Base-by-base conservation (phyloP, 148 eudicot genomes). In the Rhododendron vialii region DNA sequence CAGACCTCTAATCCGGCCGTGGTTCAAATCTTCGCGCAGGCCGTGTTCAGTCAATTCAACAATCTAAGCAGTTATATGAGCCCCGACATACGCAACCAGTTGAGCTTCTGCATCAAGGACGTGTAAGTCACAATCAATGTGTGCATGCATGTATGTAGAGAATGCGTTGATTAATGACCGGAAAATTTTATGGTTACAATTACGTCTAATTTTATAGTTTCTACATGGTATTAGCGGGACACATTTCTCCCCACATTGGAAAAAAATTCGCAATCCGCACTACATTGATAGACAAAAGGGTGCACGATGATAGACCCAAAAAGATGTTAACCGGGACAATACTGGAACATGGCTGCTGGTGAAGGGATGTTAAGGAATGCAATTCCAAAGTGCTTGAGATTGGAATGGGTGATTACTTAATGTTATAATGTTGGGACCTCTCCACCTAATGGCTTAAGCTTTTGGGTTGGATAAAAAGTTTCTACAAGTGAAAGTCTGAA, bases 21-120 rank as follows among this genome's bases (percentile, higher is more conserved):
- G 24, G 41, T 87, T 78, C 83, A 92, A 41, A 80, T 90, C 18
- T 11, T 91, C 3, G 74, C 94, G 80, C 90, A 90, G 81, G 53
- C 84, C n/a, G 55, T 91, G 9, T 91, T 84, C n/a, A 82, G 61
- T 6, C 81, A 87, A 2, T 90, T 94, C 73, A 88, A 55, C 14
- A 92, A 91, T 77, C 35, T 89, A 22, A 88, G 90, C 33, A 77
- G 86, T 2, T 59, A 82, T n/a, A 33, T 92, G 41, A 81, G 87
- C 22, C 87, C 89, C 1, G 93, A 93, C 12, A 78, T 91, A 1
- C 41, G 22, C 35, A 82, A 85, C 12, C 28, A 81, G 33, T 84
- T 93, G 17, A 83, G 82, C 24, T 95, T 90, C 83, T 95, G 98
- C 89, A 90, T 93, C 73, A 80, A 83, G 14, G 65, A 95, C 53